Percentiles rank a stretch among this genome's conserved stretches.
Conservation (phyloP, 164 flowering plant genomes). For the Dillenia turbinata region DNA sequence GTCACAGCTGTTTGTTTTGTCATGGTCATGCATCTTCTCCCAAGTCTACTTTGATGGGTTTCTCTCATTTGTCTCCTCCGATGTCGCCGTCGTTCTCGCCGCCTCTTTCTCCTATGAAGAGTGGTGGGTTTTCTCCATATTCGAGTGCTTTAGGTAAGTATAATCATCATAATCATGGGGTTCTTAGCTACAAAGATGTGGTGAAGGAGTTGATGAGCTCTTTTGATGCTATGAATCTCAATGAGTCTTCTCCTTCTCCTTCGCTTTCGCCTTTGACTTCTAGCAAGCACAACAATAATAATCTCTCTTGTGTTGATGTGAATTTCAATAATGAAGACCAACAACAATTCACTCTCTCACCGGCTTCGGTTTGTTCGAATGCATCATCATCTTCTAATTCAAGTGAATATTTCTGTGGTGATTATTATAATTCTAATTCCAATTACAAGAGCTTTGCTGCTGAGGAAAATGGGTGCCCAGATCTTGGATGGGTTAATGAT, state of each 20-base stretch:
- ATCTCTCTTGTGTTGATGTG: conserved; percentile 31
- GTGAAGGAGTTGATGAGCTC: conserved; percentile 39
- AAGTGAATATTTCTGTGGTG: conserved; percentile 9
- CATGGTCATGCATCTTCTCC: conserved; percentile 35
- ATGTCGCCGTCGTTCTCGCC: conserved; percentile 37
- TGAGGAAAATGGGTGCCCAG: conserved; percentile 25
- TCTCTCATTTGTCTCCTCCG: conserved; percentile 41
- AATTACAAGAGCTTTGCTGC: background rate
- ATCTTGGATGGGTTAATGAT: conserved; percentile 65
- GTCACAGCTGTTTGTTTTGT: conserved; percentile 34
- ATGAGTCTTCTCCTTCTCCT: conserved; percentile 10
- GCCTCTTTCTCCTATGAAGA: conserved; percentile 24
- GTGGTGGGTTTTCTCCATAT: conserved; percentile 12
- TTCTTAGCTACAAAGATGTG: conserved; percentile 30
- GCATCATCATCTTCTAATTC: conserved; percentile 15
- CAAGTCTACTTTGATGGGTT: conserved; percentile 46
- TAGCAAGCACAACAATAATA: background rate
- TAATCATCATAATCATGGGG: background rate
- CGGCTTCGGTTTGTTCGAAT: conserved; percentile 12
- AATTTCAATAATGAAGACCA: conserved; percentile 18
- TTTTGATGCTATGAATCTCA: conserved; percentile 35
- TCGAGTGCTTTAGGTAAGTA: background rate
- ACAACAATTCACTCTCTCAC: conserved; percentile 33
- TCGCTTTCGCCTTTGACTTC: background rate
- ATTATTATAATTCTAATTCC: background rate